Conservation (phyloP, 164 flowering plant species). For the Nelumbo lutea region DNA sequence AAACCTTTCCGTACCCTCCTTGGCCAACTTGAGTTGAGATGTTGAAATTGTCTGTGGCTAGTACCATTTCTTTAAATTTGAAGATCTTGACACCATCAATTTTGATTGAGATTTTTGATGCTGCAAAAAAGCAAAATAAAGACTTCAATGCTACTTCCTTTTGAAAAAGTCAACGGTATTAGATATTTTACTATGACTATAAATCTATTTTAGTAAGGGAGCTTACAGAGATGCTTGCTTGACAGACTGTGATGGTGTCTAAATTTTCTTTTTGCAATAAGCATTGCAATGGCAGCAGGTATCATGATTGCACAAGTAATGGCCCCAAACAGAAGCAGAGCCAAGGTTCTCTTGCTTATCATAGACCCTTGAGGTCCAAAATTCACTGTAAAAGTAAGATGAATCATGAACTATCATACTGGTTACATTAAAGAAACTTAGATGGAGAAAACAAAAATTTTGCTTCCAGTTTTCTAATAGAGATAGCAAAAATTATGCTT, state of each 20-base stretch:
- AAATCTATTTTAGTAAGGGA: neutral
- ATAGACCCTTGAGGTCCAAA: constrained; percentile 12
- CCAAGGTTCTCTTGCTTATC: constrained; percentile 40
- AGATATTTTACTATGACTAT: neutral
- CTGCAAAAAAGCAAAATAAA: constrained; percentile 29
- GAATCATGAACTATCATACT: neutral
- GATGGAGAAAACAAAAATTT: too few species aligned
- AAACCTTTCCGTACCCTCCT: constrained; percentile 88
- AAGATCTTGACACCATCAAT: constrained; percentile 66
- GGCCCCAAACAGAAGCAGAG: constrained; percentile 35
- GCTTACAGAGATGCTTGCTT: constrained; percentile 43
- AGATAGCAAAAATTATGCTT: too few species aligned
- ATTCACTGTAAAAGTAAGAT: constrained; percentile 24
- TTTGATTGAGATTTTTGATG: constrained; percentile 38
- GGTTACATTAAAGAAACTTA: neutral
- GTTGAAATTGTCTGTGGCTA: constrained; percentile 52
- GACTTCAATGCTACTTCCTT: neutral
- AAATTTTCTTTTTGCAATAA: constrained; percentile 29
- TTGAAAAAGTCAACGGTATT: neutral
- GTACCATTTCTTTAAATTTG: constrained; percentile 47
- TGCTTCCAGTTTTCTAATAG: neutral
- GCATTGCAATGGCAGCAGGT: constrained; percentile 27
- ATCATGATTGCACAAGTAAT: constrained; percentile 26
- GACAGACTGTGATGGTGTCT: constrained; percentile 23
- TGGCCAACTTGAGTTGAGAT: constrained; percentile 47